Conservation (phyloP, 1,284 basidiomycete species). For the Xerocomus tenax region DNA sequence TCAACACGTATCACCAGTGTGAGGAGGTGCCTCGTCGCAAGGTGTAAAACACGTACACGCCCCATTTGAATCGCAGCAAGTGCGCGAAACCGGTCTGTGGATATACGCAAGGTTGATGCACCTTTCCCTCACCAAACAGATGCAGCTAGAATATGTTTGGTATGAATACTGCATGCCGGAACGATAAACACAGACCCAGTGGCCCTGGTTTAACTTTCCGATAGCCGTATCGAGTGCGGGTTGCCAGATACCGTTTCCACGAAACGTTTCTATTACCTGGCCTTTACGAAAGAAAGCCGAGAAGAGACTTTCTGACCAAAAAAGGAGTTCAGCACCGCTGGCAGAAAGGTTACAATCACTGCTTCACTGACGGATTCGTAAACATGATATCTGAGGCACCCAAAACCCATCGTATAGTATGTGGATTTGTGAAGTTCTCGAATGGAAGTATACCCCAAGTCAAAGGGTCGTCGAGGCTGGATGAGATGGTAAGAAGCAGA, state of each 20-base stretch:
- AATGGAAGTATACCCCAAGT: conserved; percentile 77
- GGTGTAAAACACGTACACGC: conserved; percentile 56
- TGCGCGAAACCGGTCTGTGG: conserved; percentile 35
- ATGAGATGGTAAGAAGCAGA: conserved; percentile 4
- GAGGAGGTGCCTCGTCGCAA: conserved; percentile 1
- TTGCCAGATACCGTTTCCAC: conserved; percentile 87
- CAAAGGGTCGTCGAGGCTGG: conserved; percentile 67
- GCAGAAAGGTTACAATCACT: conserved; percentile 4
- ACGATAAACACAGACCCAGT: conserved; percentile 56
- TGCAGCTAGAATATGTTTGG: conserved; percentile 56
- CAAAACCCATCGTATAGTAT: conserved; percentile 73
- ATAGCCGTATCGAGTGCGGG: conserved; percentile 78
- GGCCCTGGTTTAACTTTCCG: conserved; percentile 67
- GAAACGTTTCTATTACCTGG: conserved; percentile 89
- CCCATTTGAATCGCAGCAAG: conserved; percentile 91
- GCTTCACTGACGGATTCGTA: conserved; percentile 68
- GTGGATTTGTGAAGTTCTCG: conserved; percentile 49
- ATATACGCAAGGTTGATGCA: conserved; percentile 68
- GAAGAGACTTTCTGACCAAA: conserved; percentile 52
- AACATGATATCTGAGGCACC: conserved; percentile 95
- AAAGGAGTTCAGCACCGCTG: conserved; percentile 10
- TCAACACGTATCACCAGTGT: conserved; percentile 1
- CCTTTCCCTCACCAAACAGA: conserved; percentile 88
- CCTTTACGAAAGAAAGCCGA: conserved; percentile 82
- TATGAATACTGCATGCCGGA: conserved; percentile 1